Conservation (phyloP, 352 stramenopile species). For the Paralagenidium karlingii region DNA sequence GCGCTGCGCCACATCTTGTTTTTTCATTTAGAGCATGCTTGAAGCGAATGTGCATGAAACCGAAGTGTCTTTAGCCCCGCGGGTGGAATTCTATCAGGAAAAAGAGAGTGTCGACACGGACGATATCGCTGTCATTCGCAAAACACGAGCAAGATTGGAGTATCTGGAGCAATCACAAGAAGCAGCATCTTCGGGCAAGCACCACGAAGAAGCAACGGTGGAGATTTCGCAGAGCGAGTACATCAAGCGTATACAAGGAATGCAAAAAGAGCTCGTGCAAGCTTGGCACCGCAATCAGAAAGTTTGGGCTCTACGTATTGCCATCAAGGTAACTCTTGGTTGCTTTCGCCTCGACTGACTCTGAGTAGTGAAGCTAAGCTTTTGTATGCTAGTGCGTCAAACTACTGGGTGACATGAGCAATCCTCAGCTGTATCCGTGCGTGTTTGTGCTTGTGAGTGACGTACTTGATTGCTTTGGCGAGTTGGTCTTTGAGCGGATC, state of each 20-base stretch:
- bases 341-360: not conserved
- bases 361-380: not conserved
- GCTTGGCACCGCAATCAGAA: constrained; percentile 82
- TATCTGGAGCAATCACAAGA: constrained; percentile 26
- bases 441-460: constrained; percentile 84
- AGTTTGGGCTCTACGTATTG: constrained; percentile 79
- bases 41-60: constrained; percentile 60
- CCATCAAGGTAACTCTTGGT: constrained; percentile 89
- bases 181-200: not conserved
- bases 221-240: constrained; percentile 81
- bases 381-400: constrained; percentile 32
- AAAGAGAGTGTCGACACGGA: constrained; percentile 9
- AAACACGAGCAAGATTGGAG: constrained; percentile 52
- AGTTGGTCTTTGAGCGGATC: constrained; percentile 80
- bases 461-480: constrained; percentile 78
- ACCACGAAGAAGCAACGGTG: constrained; percentile 19
- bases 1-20: no score
- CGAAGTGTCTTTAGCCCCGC: not conserved
- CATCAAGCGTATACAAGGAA: constrained; percentile 54
- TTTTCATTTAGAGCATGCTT: constrained; percentile 35
- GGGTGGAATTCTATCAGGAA: constrained; percentile 11
- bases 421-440: constrained; percentile 78
- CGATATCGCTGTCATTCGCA: constrained; percentile 34
- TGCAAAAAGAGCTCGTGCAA: constrained; percentile 48
- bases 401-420: constrained; percentile 64